These are phyloP conservation scores for Sordariomycetes sp. DNA, from an alignment of 2,329 filamentous ascomycete species.

Conservation along the genomic window DNA sequence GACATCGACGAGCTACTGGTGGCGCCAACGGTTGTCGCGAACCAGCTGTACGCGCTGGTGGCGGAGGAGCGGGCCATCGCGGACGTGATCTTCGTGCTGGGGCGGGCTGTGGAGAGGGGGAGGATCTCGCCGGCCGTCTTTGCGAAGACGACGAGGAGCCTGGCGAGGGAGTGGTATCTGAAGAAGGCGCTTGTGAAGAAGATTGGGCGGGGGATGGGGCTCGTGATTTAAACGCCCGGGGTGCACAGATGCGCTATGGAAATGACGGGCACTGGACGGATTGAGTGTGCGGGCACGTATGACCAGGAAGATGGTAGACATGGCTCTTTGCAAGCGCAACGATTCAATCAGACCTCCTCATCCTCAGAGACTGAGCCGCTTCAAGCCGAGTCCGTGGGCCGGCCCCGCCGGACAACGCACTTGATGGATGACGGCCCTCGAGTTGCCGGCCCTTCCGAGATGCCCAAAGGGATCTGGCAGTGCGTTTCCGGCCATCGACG, in stretches of 20 bases:
- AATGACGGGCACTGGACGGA: too few species aligned
- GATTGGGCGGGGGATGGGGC: slow-evolving; percentile 66
- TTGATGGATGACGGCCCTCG: too few species aligned
- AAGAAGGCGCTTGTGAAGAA: slow-evolving; percentile 75
- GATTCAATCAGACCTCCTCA: too few species aligned
- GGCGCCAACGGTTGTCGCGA: slow-evolving; percentile 85
- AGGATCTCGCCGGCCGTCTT: slow-evolving; percentile 61
- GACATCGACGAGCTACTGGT: slow-evolving; percentile 84
- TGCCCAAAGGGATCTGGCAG: too few species aligned
- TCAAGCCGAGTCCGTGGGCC: too few species aligned
- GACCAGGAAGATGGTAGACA: too few species aligned
- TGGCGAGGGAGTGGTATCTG: slow-evolving; percentile 72
- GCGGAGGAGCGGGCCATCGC: slow-evolving; percentile 81
- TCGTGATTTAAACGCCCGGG: slow-evolving; percentile 25
- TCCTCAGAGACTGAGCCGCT: too few species aligned
- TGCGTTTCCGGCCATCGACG: too few species aligned
- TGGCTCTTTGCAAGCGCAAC: too few species aligned
- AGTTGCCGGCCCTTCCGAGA: too few species aligned
- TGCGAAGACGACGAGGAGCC: slow-evolving; percentile 62
- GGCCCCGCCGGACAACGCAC: too few species aligned
- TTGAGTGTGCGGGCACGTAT: too few species aligned
- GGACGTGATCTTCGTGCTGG: slow-evolving; percentile 77
- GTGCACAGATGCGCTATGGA: neutral
- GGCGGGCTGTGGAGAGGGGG: slow-evolving; percentile 62
- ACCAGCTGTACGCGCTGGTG: slow-evolving; percentile 81